Percentiles rank a stretch among this genome's conserved stretches.
Evolutionary conservation across 371 early-diverging fungal genomes (phyloP).

Genomic region (Mycotypha africana): DNA sequence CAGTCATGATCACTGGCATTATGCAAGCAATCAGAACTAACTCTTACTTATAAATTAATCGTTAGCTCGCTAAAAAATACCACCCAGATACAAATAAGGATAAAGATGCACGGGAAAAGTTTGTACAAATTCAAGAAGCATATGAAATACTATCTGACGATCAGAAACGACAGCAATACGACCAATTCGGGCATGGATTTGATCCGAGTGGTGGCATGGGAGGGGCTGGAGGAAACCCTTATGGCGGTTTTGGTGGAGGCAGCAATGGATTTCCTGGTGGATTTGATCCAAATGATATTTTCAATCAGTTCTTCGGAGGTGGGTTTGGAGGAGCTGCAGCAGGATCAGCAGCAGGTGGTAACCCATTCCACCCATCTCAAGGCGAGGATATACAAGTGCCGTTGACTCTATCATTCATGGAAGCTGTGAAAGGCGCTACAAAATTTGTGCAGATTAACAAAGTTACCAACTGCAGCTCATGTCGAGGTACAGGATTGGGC

Average conservation of each 20-base stretch:
- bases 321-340: constrained; percentile 44
- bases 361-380: constrained; percentile 17
- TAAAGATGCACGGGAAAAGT: constrained; percentile 83
- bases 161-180: constrained; percentile 79
- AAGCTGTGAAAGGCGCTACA: constrained; percentile 76
- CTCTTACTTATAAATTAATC: background rate
- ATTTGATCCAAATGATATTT: background rate
- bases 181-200: constrained; percentile 73
- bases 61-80: constrained; percentile 85
- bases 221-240: constrained; percentile 5
- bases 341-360: constrained; percentile 26
- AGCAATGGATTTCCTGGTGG: constrained; percentile 9
- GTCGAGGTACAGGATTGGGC: constrained; percentile 77
- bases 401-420: constrained; percentile 76
- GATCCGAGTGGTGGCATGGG: constrained; percentile 3
- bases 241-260: constrained; percentile 10
- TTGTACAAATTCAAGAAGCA: constrained; percentile 93
- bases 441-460: constrained; percentile 57
- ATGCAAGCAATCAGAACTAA: too few species aligned
- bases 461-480: constrained; percentile 66
- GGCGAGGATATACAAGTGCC: constrained; percentile 49
- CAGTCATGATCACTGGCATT: too few species aligned
- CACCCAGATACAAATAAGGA: constrained; percentile 96
- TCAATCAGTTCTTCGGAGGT: constrained; percentile 4
- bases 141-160: constrained; percentile 94